Base-by-base conservation (phyloP, 2,329 filamentous ascomycete genomes). In the Fonsecaea pedrosoi region DNA sequence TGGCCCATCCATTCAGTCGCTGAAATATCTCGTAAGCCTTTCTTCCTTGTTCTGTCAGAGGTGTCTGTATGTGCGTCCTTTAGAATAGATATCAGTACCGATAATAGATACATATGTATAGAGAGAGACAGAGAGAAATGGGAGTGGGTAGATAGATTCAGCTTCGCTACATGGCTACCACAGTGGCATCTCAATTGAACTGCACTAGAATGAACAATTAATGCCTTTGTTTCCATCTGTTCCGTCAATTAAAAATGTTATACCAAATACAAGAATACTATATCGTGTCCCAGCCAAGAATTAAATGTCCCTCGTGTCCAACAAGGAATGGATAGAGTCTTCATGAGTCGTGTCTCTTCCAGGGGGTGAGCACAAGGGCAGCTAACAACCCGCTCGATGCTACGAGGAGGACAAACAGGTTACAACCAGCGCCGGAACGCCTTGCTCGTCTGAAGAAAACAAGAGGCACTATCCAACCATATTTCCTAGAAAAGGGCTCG, bases 221-320 rank as follows among this genome's bases (percentile, higher is more conserved):
- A 21, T 3, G 34, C 25, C 21, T 4, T 12, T 50, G 35, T 6
- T 15, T 37, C 37, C 32, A 32, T 37, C 57, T 7, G 21, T 48
- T 48, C 30, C 57, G 32, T 50, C 12, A 18, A 50, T 60, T 60
- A 59, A 6, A 59, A 60, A 60, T 1, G 15, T 25, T 50, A 50
- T 60, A 45, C 30, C 48, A 50, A 50, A 25, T 50, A 10, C 3
- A 50, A 25, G 45, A 25, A 50, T 21, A n/a, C 21, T 18, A 13
- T 37, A 10, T 35, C n/a, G 40, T 48, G 25, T 45, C 18, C n/a
- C 21, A 32, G 18, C 38, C 3, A 32, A 50, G 12, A 25, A 10
- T 7, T 5, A n/a, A 3, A 42, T 42, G 18, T 21, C 18, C 42
- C 42, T 18, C 4, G 42, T 48, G 45, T 50, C 45, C 30, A 60